These are phyloP conservation scores for Globisporangium heterothallicum DNA, from an alignment of 352 stramenopile genomes.

Conservation along the genomic window DNA sequence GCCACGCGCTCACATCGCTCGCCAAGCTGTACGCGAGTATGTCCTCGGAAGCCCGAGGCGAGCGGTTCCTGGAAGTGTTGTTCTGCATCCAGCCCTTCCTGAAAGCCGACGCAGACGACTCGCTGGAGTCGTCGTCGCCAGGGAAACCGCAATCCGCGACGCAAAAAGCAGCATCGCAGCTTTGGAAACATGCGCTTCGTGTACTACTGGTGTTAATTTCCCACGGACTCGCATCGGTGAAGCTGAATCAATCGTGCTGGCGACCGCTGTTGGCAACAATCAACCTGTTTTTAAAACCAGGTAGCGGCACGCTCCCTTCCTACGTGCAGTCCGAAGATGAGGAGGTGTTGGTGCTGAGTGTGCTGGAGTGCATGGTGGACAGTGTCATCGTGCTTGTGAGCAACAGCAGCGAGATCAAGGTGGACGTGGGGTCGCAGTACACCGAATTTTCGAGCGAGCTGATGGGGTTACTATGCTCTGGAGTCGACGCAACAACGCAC, in stretches of 20 bases:
- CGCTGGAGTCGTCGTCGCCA: conserved; percentile 8
- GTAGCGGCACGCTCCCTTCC: conserved; percentile 40
- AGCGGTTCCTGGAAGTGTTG: conserved; percentile 57
- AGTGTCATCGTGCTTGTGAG: conserved; percentile 52
- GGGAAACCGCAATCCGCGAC: conserved; percentile 41
- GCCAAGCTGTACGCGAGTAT: conserved; percentile 75
- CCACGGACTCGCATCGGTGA: conserved; percentile 52
- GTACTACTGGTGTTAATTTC: conserved; percentile 72
- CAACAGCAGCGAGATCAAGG: conserved; percentile 24
- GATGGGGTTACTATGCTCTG: conserved; percentile 52
- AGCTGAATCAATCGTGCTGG: conserved; percentile 43
- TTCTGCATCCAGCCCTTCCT: conserved; percentile 68
- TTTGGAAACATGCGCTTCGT: conserved; percentile 75
- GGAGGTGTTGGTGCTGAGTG: conserved; percentile 63
- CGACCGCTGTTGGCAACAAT: conserved; percentile 59
- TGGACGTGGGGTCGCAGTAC: conserved; percentile 11
- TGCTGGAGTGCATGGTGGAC: conserved; percentile 73
- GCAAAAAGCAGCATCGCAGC: conserved; percentile 60
- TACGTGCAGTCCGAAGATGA: conserved; percentile 73
- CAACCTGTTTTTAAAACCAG: conserved; percentile 48
- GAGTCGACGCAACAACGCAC: conserved; percentile 43
- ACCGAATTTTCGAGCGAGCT: conserved; percentile 46
- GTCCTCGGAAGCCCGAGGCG: conserved; percentile 37
- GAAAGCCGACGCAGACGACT: conserved; percentile 21
- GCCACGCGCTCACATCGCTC: conserved; percentile 65